Conservation (phyloP, 768 basidiomycete species). For the Auriscalpium orientale region DNA sequence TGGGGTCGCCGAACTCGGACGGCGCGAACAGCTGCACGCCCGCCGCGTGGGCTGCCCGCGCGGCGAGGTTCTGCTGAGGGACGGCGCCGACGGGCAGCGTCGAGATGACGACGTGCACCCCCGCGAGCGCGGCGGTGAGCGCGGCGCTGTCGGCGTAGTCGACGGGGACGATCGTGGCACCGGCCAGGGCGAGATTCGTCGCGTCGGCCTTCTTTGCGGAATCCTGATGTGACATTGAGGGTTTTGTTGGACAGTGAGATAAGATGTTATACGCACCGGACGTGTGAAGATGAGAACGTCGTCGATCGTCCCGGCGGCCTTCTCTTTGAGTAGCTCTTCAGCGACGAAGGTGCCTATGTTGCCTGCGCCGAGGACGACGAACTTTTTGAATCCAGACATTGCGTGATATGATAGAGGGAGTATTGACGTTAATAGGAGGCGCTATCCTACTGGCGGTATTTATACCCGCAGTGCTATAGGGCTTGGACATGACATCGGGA, state of each 20-base stretch:
- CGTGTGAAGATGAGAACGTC: neutral
- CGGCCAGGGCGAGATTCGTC: neutral
- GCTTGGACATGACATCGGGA: no score
- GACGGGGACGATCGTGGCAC: slow-evolving; percentile 3
- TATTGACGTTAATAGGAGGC: no score
- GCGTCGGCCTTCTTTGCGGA: no score
- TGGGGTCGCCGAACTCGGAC: slow-evolving; percentile 3
- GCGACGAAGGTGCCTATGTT: neutral
- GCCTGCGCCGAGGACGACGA: neutral
- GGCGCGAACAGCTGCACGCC: slow-evolving; percentile 8
- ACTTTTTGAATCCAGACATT: neutral
- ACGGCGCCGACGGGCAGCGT: neutral
- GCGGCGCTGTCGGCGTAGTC: slow-evolving; percentile 8
- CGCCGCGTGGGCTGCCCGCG: slow-evolving; percentile 6
- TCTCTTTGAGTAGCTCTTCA: neutral
- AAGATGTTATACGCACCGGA: no score
- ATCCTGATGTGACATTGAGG: no score
- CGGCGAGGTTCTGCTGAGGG: neutral
- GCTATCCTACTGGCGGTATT: no score
- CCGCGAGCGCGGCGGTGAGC: neutral
- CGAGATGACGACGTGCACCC: slow-evolving; percentile 9
- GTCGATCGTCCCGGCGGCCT: neutral
- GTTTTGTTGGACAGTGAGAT: neutral
- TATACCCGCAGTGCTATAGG: no score
- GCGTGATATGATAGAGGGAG: neutral